Evolutionary conservation across 306 rosid species (phyloP).

Genomic region (Geum urbanum): DNA sequence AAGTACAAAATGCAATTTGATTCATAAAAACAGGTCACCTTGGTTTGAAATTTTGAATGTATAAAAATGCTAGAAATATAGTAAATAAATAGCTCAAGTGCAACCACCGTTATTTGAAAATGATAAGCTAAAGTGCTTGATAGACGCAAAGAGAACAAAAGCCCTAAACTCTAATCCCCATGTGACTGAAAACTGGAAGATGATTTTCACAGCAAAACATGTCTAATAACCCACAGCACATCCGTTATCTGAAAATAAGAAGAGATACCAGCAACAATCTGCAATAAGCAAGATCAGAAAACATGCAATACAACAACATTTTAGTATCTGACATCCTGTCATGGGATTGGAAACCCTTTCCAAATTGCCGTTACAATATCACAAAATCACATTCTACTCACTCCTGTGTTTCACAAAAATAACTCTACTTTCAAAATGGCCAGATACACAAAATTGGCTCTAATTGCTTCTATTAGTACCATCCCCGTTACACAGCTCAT

Average conservation of each 20-base stretch:
- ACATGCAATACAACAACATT: background rate
- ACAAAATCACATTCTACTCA: conserved; percentile 13
- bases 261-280: background rate
- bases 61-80: no score
- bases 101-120: background rate
- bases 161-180: background rate
- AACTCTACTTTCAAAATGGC: conserved; percentile 21
- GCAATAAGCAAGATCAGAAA: background rate
- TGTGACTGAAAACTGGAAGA: background rate
- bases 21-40: no score
- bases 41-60: no score
- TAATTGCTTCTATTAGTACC: background rate
- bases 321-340: background rate
- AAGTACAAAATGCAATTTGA: no score
- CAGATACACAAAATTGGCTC: conserved; percentile 29
- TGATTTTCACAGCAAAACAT: background rate
- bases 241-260: background rate
- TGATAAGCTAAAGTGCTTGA: background rate
- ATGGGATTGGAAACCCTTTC: background rate
- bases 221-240: background rate
- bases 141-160: background rate
- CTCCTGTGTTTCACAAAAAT: conserved; percentile 3
- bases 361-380: conserved; percentile 1
- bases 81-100: no score
- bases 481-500: conserved; percentile 4